Evolutionary conservation across 495 filamentous ascomycete genomes (phyloP).

Genomic region (Hyaloscypha bicolor): DNA sequence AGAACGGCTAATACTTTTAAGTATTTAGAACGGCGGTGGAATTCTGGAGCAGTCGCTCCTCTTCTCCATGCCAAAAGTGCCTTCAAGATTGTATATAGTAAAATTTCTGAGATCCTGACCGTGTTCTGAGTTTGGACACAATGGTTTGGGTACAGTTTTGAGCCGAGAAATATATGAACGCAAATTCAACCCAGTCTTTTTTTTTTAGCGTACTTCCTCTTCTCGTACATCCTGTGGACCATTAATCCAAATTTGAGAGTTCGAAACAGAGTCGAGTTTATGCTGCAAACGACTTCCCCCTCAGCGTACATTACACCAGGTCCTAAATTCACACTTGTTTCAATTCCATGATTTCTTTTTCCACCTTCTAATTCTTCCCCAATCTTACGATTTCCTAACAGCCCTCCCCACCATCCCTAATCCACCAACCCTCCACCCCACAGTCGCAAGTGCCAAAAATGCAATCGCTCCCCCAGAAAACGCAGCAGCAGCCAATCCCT

Average conservation of each 20-base stretch:
- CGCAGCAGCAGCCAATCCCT: neutral
- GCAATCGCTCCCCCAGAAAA: constrained; percentile 7
- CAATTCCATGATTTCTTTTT: too few species aligned
- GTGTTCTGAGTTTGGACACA: neutral
- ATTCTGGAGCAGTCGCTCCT: neutral
- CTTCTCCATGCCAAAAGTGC: neutral
- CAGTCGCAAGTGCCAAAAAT: constrained; percentile 9
- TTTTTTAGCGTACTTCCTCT: neutral
- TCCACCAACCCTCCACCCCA: constrained; percentile 9
- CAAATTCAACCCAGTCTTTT: neutral
- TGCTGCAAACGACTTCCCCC: neutral
- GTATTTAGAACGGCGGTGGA: neutral
- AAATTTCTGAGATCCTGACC: neutral
- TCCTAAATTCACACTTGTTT: too few species aligned
- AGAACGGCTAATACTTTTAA: neutral
- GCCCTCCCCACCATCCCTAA: constrained; percentile 1
- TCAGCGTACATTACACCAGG: neutral
- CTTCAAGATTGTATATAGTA: neutral
- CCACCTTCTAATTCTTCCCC: too few species aligned
- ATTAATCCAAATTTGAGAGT: too few species aligned
- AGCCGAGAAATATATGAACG: neutral
- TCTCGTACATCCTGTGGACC: too few species aligned
- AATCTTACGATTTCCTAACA: neutral
- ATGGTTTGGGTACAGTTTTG: neutral
- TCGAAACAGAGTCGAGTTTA: neutral